Conservation (phyloP, 768 basidiomycete genomes). For the Harrya chromipes region DNA sequence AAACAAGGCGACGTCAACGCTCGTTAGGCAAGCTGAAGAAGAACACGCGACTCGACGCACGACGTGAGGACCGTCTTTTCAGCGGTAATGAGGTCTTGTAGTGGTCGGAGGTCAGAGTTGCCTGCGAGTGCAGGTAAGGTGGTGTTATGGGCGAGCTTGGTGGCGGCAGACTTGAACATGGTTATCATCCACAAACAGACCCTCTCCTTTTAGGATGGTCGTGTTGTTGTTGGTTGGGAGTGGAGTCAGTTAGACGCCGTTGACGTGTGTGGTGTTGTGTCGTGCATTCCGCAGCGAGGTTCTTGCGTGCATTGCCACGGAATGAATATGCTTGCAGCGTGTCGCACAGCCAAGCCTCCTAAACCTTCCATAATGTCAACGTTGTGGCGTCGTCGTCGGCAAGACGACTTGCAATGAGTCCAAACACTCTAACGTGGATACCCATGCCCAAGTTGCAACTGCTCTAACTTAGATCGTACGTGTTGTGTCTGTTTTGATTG, state of each 20-base stretch:
- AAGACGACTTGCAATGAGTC: no score
- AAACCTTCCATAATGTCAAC: no score
- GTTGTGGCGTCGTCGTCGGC: no score
- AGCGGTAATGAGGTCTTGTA: constrained; percentile 87
- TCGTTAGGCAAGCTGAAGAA: background rate
- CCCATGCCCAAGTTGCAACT: no score
- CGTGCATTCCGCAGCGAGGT: background rate
- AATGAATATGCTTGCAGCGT: no score
- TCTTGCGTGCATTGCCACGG: no score
- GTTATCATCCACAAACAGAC: constrained; percentile 8
- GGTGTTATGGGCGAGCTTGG: constrained; percentile 87
- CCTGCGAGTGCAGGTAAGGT: constrained; percentile 67
- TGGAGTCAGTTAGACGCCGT: constrained; percentile 3
- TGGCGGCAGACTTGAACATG: constrained; percentile 79
- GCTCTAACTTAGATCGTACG: no score
- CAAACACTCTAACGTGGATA: no score
- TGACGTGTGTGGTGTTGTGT: background rate
- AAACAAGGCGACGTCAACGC: background rate
- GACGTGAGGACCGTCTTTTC: constrained; percentile 80
- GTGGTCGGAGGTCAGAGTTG: constrained; percentile 73
- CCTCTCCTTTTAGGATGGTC: background rate
- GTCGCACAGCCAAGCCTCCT: no score
- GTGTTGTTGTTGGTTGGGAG: background rate
- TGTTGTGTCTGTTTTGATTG: no score
- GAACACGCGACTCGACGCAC: constrained; percentile 41